Conservation (phyloP, 305 asterid species). For the Rubia peregrina region DNA sequence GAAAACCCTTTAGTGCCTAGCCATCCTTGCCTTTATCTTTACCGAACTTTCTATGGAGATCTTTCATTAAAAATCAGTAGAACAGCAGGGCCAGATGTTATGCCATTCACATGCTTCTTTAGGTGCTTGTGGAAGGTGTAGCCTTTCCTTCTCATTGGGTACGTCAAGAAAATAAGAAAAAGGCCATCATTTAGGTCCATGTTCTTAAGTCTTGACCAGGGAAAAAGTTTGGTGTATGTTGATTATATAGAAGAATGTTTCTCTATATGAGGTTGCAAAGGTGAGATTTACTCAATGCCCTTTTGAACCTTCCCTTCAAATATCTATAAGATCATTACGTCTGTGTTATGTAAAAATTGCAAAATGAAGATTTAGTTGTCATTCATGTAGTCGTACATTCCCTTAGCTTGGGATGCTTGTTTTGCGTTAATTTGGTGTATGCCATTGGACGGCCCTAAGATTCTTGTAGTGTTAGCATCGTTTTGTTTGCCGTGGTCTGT, state of each 20-base stretch:
- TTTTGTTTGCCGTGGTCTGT: background rate
- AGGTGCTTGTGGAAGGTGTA: background rate
- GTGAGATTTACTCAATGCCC: background rate
- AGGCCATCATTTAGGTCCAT: background rate
- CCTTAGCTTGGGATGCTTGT: background rate
- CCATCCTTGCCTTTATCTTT: background rate
- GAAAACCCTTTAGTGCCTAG: background rate
- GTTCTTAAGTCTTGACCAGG: background rate
- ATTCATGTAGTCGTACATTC: background rate
- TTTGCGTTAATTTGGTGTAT: background rate
- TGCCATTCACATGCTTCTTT: background rate
- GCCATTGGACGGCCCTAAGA: background rate
- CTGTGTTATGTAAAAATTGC: background rate
- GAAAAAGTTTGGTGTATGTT: background rate
- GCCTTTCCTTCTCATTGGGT: background rate
- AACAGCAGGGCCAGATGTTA: background rate
- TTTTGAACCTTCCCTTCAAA: background rate
- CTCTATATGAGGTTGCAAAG: background rate
- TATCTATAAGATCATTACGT: background rate
- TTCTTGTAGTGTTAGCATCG: background rate
- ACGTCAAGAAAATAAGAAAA: background rate
- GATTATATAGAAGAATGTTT: background rate
- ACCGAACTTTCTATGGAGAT: background rate
- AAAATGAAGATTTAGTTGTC: background rate
- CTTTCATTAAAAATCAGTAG: background rate